These are phyloP conservation scores for Saccharomycopsis vini DNA, from an alignment of 805 yeast genomes.

Conservation along the genomic window DNA sequence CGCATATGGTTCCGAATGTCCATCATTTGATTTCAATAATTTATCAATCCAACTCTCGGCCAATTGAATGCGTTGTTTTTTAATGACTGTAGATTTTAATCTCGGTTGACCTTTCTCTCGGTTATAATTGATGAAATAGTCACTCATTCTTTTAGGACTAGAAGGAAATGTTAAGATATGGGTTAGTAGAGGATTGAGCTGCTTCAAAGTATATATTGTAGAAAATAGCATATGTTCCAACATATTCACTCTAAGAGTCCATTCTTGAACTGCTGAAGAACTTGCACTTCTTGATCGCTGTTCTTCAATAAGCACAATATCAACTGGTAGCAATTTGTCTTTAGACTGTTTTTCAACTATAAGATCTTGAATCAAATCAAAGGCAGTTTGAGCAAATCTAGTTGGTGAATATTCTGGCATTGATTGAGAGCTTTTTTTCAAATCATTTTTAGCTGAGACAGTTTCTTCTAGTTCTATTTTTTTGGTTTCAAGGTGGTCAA, in stretches of 20 bases:
- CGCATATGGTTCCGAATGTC: neutral
- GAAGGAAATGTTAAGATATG: neutral
- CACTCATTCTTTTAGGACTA: conserved; percentile 12
- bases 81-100: neutral
- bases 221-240: conserved; percentile 15
- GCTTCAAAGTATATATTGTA: conserved; percentile 6
- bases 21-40: neutral
- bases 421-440: neutral
- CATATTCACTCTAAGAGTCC: conserved; percentile 18
- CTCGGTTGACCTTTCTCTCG: no score
- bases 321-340: neutral
- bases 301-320: conserved; percentile 13
- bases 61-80: conserved; percentile 6
- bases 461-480: no score
- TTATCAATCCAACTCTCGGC: conserved; percentile 4
- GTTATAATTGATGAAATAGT: conserved; percentile 6
- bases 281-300: conserved; percentile 14
- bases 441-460: neutral
- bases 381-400: conserved; percentile 6
- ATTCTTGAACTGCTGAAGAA: conserved; percentile 11
- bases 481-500: neutral
- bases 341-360: neutral
- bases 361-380: neutral
- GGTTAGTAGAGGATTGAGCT: neutral
- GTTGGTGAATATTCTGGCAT: conserved; percentile 3